phyloP scores from a whole-genome alignment of 768 basidiomycete genomes.

The Suillus bovinus region DNA sequence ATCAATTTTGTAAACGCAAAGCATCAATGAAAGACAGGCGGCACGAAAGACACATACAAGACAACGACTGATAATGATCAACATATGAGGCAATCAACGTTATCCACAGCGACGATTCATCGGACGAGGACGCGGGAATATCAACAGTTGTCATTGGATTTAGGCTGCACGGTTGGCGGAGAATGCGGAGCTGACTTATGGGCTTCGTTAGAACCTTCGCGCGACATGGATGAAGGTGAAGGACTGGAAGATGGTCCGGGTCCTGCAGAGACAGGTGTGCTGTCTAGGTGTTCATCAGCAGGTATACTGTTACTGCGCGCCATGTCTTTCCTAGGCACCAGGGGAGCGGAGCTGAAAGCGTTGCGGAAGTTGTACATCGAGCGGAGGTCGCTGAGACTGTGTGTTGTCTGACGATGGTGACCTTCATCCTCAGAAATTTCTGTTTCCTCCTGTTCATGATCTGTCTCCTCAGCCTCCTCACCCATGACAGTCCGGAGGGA shows the following conservation, averaged over 20 bases:
- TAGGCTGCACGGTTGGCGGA: neutral
- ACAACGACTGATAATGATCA: conserved; percentile 2
- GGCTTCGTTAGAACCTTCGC: neutral
- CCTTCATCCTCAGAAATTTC: conserved; percentile 32
- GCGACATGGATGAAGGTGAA: conserved; percentile 3
- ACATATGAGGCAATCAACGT: conserved; percentile 1
- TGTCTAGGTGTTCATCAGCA: conserved; percentile 1
- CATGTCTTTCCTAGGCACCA: conserved; percentile 2
- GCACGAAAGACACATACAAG: conserved; percentile 4
- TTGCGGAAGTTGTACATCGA: conserved; percentile 32
- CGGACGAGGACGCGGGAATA: neutral
- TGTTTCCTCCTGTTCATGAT: conserved; percentile 34
- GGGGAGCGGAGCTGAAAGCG: conserved; percentile 3
- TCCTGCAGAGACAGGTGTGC: conserved; percentile 3
- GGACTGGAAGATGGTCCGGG: conserved; percentile 5
- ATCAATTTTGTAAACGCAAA: conserved; percentile 9
- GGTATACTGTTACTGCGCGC: conserved; percentile 1
- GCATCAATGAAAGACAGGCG: conserved; percentile 2
- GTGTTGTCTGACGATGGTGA: conserved; percentile 19
- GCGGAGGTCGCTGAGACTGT: conserved; percentile 22
- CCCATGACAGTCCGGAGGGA: conserved; percentile 37
- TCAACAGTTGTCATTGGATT: neutral
- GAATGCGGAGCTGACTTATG: neutral
- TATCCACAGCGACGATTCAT: conserved; percentile 6
- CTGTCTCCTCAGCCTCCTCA: conserved; percentile 23